A percentile compares a stretch with the other conserved stretches of the same genome.
These are phyloP conservation scores for Verbascum thapsus DNA, from an alignment of 257 asterid genomes.

Conservation along the genomic window DNA sequence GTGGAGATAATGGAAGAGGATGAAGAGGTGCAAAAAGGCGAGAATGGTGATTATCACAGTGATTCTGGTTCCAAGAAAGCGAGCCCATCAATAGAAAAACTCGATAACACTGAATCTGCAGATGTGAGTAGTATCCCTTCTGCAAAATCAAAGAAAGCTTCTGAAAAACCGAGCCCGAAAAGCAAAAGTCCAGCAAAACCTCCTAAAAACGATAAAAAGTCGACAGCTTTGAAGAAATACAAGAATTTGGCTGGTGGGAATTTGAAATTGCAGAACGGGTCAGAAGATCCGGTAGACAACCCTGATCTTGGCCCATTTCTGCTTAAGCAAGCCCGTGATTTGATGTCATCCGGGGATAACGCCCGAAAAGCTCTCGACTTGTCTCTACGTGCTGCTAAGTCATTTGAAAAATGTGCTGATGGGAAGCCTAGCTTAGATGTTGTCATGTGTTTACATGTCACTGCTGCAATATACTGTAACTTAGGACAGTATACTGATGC, in stretches of 20 bases:
- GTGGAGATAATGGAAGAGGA: constrained; percentile 84
- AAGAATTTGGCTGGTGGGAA: too few relatives aligned
- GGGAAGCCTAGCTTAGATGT: constrained; percentile 77
- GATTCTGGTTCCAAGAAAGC: too few relatives aligned
- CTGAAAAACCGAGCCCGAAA: constrained; percentile 57
- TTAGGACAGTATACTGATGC: constrained; percentile 80
- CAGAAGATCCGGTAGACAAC: constrained; percentile 56
- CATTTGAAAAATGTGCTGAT: constrained; percentile 72
- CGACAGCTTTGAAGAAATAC: constrained; percentile 39
- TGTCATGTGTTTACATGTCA: constrained; percentile 86
- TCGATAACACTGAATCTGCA: constrained; percentile 44
- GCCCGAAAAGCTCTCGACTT: constrained; percentile 75
- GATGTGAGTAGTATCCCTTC: constrained; percentile 42
- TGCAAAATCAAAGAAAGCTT: constrained; percentile 45
- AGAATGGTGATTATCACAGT: constrained; percentile 41
- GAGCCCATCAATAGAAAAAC: too few relatives aligned
- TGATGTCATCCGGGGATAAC: constrained; percentile 85
- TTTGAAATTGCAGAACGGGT: constrained; percentile 56
- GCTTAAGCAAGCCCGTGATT: constrained; percentile 84
- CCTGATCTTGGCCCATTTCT: constrained; percentile 89
- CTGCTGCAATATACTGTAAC: constrained; percentile 82
- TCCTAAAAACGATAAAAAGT: constrained; percentile 41
- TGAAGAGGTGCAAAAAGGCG: constrained; percentile 57
- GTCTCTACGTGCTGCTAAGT: constrained; percentile 74
- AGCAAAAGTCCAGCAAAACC: constrained; percentile 52